A percentile compares a stretch with the other conserved stretches of the same genome.
These are phyloP conservation scores for Phoma sp. DNA, from an alignment of 2,329 filamentous ascomycete genomes.

Conservation along the genomic window DNA sequence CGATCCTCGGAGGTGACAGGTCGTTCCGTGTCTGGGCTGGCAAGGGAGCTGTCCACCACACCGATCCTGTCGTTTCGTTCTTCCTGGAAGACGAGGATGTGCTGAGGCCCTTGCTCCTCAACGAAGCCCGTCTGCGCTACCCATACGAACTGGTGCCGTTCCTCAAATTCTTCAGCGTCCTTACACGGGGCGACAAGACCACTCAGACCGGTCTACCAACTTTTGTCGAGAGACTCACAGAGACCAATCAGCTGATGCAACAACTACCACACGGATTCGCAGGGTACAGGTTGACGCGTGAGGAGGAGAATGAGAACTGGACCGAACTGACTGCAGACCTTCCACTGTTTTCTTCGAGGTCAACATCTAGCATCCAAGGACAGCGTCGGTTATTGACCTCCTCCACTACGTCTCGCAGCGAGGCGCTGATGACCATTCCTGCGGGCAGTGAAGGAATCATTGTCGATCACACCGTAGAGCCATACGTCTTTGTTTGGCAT, in stretches of 20 bases:
- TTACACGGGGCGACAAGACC: constrained; percentile 58
- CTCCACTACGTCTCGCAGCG: constrained; percentile 10
- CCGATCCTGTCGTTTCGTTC: constrained; percentile 51
- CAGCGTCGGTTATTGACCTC: constrained; percentile 34
- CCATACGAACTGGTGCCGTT: constrained; percentile 86
- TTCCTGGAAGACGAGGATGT: constrained; percentile 62
- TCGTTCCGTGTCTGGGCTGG: constrained; percentile 43
- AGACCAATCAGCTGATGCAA: constrained; percentile 77
- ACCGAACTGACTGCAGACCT: constrained; percentile 71
- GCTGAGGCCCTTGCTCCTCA: constrained; percentile 65
- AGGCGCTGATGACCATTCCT: constrained; percentile 65
- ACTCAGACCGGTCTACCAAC: constrained; percentile 56
- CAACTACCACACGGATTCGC: constrained; percentile 73
- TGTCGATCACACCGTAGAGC: constrained; percentile 72
- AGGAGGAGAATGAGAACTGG: constrained; percentile 84
- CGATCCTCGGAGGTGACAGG: constrained; percentile 63
- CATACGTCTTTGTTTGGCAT: constrained; percentile 76
- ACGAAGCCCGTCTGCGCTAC: constrained; percentile 75
- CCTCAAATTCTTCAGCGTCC: constrained; percentile 70
- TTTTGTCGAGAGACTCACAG: constrained; percentile 68
- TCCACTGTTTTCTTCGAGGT: constrained; percentile 62
- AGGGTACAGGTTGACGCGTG: constrained; percentile 77
- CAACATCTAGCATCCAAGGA: constrained; percentile 24
- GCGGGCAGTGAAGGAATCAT: constrained; percentile 72
- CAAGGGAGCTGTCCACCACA: constrained; percentile 23